Evolutionary conservation across 371 early-diverging fungal species (phyloP).

Genomic region (Mucor piriformis): DNA sequence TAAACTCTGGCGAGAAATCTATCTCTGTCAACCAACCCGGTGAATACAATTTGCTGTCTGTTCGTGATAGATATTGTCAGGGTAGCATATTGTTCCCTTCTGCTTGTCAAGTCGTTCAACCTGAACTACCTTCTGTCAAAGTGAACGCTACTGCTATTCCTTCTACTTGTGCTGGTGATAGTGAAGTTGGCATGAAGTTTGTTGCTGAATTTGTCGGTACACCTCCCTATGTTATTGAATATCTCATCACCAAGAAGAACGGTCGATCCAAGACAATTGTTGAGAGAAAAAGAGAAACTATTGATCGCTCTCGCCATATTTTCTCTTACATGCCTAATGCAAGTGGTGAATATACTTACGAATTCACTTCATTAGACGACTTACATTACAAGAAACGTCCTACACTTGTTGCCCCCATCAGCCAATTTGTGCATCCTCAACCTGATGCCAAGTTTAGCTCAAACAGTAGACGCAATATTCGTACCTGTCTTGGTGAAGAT

Average conservation of each 20-base stretch:
- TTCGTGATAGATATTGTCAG: slow-evolving; percentile 40
- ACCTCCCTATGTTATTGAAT: slow-evolving; percentile 47
- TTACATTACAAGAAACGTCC: slow-evolving; percentile 43
- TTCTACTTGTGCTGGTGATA: slow-evolving; percentile 50
- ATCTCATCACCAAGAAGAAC: slow-evolving; percentile 33
- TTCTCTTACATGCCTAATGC: slow-evolving; percentile 45
- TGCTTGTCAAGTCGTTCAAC: slow-evolving; percentile 46
- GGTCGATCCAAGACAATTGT: slow-evolving; percentile 31
- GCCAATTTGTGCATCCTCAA: slow-evolving; percentile 54
- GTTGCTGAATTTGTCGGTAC: slow-evolving; percentile 44
- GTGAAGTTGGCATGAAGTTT: slow-evolving; percentile 53
- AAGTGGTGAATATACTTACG: slow-evolving; percentile 52
- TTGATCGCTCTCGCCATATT: slow-evolving; percentile 47
- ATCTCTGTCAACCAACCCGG: slow-evolving; percentile 37
- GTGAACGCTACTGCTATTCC: slow-evolving; percentile 44
- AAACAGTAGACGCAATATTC: slow-evolving; percentile 12
- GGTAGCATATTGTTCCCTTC: slow-evolving; percentile 49
- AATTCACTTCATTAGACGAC: slow-evolving; percentile 43
- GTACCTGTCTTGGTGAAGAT: slow-evolving; percentile 49
- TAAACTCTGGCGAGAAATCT: slow-evolving; percentile 1
- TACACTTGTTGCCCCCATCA: slow-evolving; percentile 29
- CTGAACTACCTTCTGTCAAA: slow-evolving; percentile 40
- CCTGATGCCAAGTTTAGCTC: slow-evolving; percentile 50
- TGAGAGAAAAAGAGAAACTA: slow-evolving; percentile 28
- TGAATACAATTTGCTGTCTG: slow-evolving; percentile 39